Evolutionary conservation across 805 yeast genomes (phyloP).

Genomic region (Zygoascus bituminiphila): DNA sequence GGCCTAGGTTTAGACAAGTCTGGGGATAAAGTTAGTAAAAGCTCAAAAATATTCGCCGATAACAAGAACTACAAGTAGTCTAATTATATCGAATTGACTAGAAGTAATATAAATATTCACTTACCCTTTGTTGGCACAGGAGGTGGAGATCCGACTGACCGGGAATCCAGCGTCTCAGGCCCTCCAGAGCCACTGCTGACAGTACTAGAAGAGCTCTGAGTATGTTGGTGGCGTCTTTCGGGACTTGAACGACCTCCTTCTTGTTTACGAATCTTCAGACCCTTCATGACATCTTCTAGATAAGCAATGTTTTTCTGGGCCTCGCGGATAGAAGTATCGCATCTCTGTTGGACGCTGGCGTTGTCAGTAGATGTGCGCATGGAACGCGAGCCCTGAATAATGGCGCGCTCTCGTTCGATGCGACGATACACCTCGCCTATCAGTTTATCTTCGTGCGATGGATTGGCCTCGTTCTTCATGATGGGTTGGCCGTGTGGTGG

Average conservation of each 20-base stretch:
- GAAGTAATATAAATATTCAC: neutral
- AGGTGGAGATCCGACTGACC: constrained; percentile 6
- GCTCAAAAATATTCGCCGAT: too few species aligned
- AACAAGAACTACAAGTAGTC: too few species aligned
- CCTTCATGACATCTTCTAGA: constrained; percentile 65
- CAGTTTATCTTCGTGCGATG: constrained; percentile 30
- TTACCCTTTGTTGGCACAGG: constrained; percentile 14
- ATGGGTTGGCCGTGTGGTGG: neutral
- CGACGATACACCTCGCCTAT: constrained; percentile 67
- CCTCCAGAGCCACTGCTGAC: neutral
- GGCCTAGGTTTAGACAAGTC: constrained; percentile 12
- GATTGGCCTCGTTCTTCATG: constrained; percentile 1
- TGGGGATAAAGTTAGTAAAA: neutral
- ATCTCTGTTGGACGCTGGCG: constrained; percentile 76
- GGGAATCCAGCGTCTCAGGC: neutral
- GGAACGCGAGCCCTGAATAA: constrained; percentile 79
- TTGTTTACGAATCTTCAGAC: constrained; percentile 36
- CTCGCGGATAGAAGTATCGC: constrained; percentile 84
- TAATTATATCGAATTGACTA: too few species aligned
- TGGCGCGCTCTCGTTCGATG: constrained; percentile 80
- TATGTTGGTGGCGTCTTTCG: constrained; percentile 12
- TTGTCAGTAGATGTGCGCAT: constrained; percentile 73
- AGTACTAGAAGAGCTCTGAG: constrained; percentile 9
- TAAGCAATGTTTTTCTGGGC: constrained; percentile 88
- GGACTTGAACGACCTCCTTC: neutral